Evolutionary conservation across 2,329 filamentous ascomycete genomes (phyloP), one percentile per base, ranked within the genome.

Genomic region (Fusarium sororula): DNA sequence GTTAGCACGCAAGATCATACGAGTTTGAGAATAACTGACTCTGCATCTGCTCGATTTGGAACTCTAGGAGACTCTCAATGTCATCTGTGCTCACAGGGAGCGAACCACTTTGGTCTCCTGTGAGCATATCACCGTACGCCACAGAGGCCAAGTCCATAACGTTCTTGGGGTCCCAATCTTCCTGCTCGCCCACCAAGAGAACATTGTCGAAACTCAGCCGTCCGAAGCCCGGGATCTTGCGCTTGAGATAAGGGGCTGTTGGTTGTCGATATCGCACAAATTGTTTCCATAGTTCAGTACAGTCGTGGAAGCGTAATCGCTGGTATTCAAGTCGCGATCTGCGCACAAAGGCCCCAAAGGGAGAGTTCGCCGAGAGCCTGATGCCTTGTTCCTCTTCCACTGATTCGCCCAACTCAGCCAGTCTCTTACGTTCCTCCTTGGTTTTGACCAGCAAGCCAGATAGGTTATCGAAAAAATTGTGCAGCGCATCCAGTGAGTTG

Each of bases 11-110:
- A n/a, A 51, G n/a, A 14, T 53, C 6, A 13, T 47, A 6, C 18
- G n/a, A 3, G 14, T 14, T 5, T 24, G n/a, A 39, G 22, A 18
- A n/a, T 17, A 20, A 82, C 85, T 78, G 83, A 92, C 93, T 93
- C 80, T 98, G 95, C 84, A 98, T 90, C 80, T 94, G 91, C 72
- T 94, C 92, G 42, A 98, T 92, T 79, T 98, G 95, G 76, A 96
- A 97, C 75, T 97, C 94, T 26, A 98, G 84, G 35, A 98, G 84
- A 37, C 89, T 90, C 79, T 97, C 94, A 13, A 96, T 86, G 79
- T 97, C 94, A 75, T 96, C 92, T 1, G 90, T 91, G 81, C 94
- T 96, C 62, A 94, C 87, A 5, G 87, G 82, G 22, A 87, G 72
- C 4, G 83, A 82, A 7, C 81, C 80, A 22, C 76, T 80, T 6